Evolutionary conservation across 1,284 basidiomycete genomes (phyloP), one percentile per base, ranked within the genome.

Genomic region (Apiotrichum akiyoshidainum): DNA sequence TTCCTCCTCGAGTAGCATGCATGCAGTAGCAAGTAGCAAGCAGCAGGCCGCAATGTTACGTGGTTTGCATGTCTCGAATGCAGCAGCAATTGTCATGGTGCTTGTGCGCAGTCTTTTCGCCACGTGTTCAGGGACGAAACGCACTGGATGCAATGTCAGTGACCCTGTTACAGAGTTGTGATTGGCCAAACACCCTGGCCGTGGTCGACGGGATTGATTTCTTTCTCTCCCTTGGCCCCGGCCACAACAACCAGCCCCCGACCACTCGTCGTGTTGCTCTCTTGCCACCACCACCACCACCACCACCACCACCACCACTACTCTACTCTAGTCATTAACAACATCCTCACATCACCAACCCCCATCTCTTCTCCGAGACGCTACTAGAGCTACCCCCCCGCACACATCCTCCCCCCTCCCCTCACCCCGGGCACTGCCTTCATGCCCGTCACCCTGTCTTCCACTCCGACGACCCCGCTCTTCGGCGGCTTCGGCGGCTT

Each of bases 1-100:
- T 75, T 72, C 50, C 52, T 78, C 54, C n/a, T 61, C 7, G 54
- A 59, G 46, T 52, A 54, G 45, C n/a, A 12, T 10, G 14, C n/a
- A 31, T 31, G 7, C 26, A 31, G 7, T 31, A 31, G 26, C 26
- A 31, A 31, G 26, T 7, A 31, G 26, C 26, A n/a, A 31, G 7
- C 7, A 31, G 26, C 26, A 31, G 7, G 26, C 26, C 3, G 26
- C 26, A 31, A 31, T 31, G 26, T 31, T 31, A 31, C 26, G 7
- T 31, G 26, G 26, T 7, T 31, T 31, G n/a, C n/a, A n/a, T n/a
- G n/a, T n/a, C n/a, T n/a, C n/a, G 26, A 31, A 31, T 31, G 26
- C 26, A 31, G 26, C 26, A 31, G 7, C 26, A 31, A 31, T 31
- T 7, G n/a, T n/a, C n/a, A n/a, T n/a, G n/a, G n/a, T n/a, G n/a